Percentiles rank a stretch among this genome's conserved stretches.
phyloP scores from a whole-genome alignment of 148 eudicot species.

The Camellia lanceoleosa region DNA sequence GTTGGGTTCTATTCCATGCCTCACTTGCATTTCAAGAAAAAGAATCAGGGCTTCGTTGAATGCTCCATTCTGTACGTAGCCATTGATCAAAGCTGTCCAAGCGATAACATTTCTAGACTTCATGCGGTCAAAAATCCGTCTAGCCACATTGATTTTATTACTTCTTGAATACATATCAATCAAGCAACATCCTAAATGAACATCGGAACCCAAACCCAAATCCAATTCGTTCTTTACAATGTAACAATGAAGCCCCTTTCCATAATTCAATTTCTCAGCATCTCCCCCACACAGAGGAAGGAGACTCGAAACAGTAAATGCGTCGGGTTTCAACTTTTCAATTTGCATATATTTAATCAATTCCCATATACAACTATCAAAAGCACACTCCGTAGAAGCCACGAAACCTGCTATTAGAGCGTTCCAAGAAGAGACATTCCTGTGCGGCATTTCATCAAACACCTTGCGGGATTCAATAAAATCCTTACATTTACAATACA shows the following conservation, averaged over 20 bases:
- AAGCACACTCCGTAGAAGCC: not conserved
- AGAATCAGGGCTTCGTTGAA: slow-evolving; percentile 32
- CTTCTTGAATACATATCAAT: slow-evolving; percentile 48
- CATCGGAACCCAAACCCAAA: slow-evolving; percentile 23
- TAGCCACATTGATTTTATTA: slow-evolving; percentile 27
- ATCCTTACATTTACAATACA: slow-evolving; percentile 34
- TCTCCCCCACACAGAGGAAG: slow-evolving; percentile 33
- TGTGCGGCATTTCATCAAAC: slow-evolving; percentile 48
- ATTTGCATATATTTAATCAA: slow-evolving; percentile 26
- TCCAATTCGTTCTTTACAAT: slow-evolving; percentile 27
- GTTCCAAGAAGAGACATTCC: slow-evolving; percentile 42
- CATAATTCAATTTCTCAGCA: slow-evolving; percentile 14
- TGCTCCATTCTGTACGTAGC: slow-evolving; percentile 29
- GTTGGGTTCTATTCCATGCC: slow-evolving; percentile 27
- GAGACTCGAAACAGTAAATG: slow-evolving; percentile 36
- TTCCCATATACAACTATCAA: slow-evolving; percentile 14
- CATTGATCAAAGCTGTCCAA: slow-evolving; percentile 49
- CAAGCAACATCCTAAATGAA: slow-evolving; percentile 41
- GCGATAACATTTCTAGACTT: slow-evolving; percentile 30
- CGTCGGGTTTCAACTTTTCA: slow-evolving; percentile 33
- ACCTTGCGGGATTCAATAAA: slow-evolving; percentile 23
- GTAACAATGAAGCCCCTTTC: slow-evolving; percentile 42
- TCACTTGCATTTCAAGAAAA: slow-evolving; percentile 39
- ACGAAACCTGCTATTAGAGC: slow-evolving; percentile 22
- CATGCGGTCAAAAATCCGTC: slow-evolving; percentile 33